Percentiles rank a stretch among this genome's conserved stretches.
Conservation (phyloP, 352 stramenopile genomes). For the Globisporangium recalcitrans region DNA sequence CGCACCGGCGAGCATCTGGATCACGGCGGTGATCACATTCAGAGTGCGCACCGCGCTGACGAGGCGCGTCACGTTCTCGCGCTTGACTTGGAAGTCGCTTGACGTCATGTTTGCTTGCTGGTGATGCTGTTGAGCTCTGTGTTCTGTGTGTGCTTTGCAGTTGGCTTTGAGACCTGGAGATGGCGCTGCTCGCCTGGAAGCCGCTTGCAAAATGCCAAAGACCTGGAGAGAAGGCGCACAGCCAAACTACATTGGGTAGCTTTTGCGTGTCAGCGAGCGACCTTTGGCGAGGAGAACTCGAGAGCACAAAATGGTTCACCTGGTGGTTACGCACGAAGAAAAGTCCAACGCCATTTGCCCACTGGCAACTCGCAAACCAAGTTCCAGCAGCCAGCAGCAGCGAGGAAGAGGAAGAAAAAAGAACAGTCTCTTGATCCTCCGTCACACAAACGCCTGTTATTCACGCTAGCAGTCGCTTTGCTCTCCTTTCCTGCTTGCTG, state of each 20-base stretch:
- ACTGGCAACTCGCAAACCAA: background rate
- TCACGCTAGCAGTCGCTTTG: background rate
- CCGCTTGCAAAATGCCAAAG: background rate
- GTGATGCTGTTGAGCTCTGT: background rate
- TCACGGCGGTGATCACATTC: slow-evolving; percentile 36
- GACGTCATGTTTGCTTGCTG: background rate
- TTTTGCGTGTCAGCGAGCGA: slow-evolving; percentile 7
- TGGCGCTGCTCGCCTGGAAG: background rate
- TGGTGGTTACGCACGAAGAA: slow-evolving; percentile 5
- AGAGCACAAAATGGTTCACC: background rate
- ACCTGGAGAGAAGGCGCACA: background rate
- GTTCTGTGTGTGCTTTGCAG: background rate
- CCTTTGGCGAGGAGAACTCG: slow-evolving; percentile 1
- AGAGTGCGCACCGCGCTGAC: slow-evolving; percentile 27
- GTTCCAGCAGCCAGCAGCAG: background rate
- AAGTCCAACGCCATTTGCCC: background rate
- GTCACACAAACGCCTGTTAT: background rate
- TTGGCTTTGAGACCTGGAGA: background rate
- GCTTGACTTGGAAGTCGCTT: slow-evolving; percentile 10
- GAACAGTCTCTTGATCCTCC: background rate
- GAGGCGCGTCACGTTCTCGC: slow-evolving; percentile 26
- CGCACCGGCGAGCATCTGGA: slow-evolving; percentile 39
- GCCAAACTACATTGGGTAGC: background rate
- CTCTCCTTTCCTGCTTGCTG: background rate
- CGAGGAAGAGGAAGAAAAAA: background rate